These are phyloP conservation scores for Alternaria tenuissima DNA, from an alignment of 2,329 filamentous ascomycete genomes.

Conservation along the genomic window DNA sequence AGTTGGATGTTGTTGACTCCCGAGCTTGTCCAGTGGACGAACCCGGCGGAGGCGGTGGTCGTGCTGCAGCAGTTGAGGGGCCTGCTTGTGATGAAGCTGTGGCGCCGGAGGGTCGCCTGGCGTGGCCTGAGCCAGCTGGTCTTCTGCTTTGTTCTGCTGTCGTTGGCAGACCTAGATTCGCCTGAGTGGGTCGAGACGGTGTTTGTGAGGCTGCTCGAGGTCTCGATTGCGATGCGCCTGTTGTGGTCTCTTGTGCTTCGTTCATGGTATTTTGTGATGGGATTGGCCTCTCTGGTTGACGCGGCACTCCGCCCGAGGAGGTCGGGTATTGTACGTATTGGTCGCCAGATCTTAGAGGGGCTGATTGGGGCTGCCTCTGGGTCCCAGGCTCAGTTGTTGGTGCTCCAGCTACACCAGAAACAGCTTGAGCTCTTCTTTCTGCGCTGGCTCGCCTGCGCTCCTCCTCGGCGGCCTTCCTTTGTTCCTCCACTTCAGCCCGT, in stretches of 20 bases:
- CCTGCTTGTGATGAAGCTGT: slow-evolving; percentile 44
- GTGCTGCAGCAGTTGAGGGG: slow-evolving; percentile 36
- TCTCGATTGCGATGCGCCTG: slow-evolving; percentile 41
- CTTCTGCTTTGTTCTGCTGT: slow-evolving; percentile 40
- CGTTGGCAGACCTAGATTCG: slow-evolving; percentile 34
- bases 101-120: slow-evolving; percentile 43
- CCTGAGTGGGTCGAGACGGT: slow-evolving; percentile 36
- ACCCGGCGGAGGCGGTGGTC: slow-evolving; percentile 35
- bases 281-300: slow-evolving; percentile 41
- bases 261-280: slow-evolving; percentile 29
- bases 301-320: slow-evolving; percentile 35
- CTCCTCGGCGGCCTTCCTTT: slow-evolving; percentile 63
- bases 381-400: slow-evolving; percentile 38
- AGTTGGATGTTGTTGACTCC: slow-evolving; percentile 66
- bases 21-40: slow-evolving; percentile 40
- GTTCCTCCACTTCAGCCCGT: slow-evolving; percentile 66
- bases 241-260: slow-evolving; percentile 32
- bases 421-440: slow-evolving; percentile 68
- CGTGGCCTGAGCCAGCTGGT: slow-evolving; percentile 41
- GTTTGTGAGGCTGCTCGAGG: slow-evolving; percentile 46
- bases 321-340: slow-evolving; percentile 39
- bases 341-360: slow-evolving; percentile 38
- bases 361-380: slow-evolving; percentile 40
- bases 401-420: slow-evolving; percentile 60
- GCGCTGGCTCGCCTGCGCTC: slow-evolving; percentile 59